Percentiles rank a stretch among this genome's conserved stretches.
phyloP scores from a whole-genome alignment of 495 filamentous ascomycete species.

The Talaromyces nanjingensis region DNA sequence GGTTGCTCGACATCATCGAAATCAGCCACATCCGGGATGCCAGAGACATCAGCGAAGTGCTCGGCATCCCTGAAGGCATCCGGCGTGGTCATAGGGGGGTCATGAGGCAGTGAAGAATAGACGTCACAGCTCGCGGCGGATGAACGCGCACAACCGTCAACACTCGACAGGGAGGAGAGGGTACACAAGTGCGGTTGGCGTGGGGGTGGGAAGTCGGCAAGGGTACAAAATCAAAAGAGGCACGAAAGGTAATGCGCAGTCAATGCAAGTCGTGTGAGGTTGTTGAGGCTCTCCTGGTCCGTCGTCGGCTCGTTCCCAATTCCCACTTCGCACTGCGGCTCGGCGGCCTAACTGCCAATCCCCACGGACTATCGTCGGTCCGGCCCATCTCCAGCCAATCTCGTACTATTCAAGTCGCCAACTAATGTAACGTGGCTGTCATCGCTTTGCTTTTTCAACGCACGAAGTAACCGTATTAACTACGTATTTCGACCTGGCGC shows the following conservation, averaged over 20 bases:
- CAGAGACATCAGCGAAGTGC: slow-evolving; percentile 44
- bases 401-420: not conserved
- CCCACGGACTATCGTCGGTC: slow-evolving; percentile 3
- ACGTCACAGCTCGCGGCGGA: not conserved
- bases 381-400: not conserved
- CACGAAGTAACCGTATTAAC: not conserved
- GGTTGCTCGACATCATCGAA: slow-evolving; percentile 21
- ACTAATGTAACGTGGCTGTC: not conserved
- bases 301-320: not conserved
- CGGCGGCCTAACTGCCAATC: not conserved
- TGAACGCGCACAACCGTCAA: not conserved
- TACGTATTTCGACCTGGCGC: not conserved
- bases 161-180: not conserved
- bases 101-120: slow-evolving; percentile 11
- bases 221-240: not conserved
- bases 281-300: not conserved
- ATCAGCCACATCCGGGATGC: slow-evolving; percentile 29
- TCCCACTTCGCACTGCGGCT: slow-evolving; percentile 4
- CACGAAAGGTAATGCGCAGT: not conserved
- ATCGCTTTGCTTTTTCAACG: not conserved
- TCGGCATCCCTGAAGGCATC: slow-evolving; percentile 46
- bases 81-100: slow-evolving; percentile 45
- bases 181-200: not conserved
- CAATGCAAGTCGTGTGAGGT: not conserved
- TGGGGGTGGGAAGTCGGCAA: not conserved